phyloP scores from a whole-genome alignment of 768 basidiomycete species.

The Omphalotus guepiniiformis region DNA sequence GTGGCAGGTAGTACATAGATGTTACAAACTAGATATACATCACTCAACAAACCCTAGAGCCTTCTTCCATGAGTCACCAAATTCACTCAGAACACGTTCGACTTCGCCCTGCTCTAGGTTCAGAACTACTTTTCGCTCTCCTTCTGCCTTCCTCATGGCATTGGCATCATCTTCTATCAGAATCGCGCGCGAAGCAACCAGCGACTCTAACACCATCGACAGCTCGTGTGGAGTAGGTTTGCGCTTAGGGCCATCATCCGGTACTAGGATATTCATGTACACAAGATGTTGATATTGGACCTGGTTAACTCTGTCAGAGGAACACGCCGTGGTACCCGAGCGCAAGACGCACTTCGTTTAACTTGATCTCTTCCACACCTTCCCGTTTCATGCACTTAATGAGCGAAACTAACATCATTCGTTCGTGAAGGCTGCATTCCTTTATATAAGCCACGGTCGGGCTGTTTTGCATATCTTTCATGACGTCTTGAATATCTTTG shows the following conservation, averaged over 20 bases:
- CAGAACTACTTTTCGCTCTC: conserved; percentile 71
- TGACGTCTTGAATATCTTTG: conserved; percentile 73
- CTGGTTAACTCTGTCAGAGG: conserved; percentile 28
- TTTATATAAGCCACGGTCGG: conserved; percentile 82
- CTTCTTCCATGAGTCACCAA: not conserved
- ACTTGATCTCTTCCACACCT: conserved; percentile 85
- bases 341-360: conserved; percentile 59
- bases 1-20: too few species aligned
- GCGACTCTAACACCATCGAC: conserved; percentile 62
- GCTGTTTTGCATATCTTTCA: conserved; percentile 85
- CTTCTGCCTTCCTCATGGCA: conserved; percentile 49
- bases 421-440: conserved; percentile 83
- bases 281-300: conserved; percentile 72
- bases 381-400: conserved; percentile 78
- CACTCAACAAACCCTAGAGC: too few species aligned
- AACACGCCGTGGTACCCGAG: conserved; percentile 3
- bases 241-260: conserved; percentile 51
- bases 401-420: conserved; percentile 80
- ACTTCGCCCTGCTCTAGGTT: conserved; percentile 84
- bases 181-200: conserved; percentile 75
- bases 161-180: conserved; percentile 62
- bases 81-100: conserved; percentile 76
- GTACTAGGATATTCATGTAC: conserved; percentile 61
- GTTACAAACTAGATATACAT: too few species aligned
- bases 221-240: conserved; percentile 65